Conservation (phyloP, 306 rosid species). For the Quercus bicolor region DNA sequence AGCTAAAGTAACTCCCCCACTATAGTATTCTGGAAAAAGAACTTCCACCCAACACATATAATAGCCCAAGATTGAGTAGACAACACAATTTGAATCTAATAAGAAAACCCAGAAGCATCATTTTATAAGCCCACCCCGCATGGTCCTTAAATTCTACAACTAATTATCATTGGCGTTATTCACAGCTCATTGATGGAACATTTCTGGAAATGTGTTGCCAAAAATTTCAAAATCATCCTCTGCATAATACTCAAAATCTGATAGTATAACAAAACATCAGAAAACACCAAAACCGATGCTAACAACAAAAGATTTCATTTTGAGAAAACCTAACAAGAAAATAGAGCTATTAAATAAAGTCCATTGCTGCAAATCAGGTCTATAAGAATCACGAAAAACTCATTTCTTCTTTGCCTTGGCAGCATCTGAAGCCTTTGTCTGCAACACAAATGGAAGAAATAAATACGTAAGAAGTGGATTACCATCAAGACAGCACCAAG, state of each 20-base stretch:
- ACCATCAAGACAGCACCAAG: not conserved
- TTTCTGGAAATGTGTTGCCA: constrained; percentile 5
- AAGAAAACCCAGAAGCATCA: not conserved
- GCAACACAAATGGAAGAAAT: constrained; percentile 19
- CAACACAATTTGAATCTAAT: not conserved
- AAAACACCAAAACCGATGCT: constrained; percentile 25
- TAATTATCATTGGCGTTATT: not conserved
- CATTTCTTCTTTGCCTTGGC: constrained; percentile 89
- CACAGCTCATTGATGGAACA: not conserved
- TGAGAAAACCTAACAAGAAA: constrained; percentile 21
- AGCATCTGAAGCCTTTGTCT: constrained; percentile 95
- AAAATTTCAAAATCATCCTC: constrained; percentile 30
- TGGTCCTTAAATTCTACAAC: not conserved
- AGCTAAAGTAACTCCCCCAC: too few species aligned
- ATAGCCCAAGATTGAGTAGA: too few species aligned
- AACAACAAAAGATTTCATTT: constrained; percentile 20
- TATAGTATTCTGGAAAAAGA: too few species aligned
- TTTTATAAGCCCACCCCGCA: not conserved
- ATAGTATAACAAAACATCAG: constrained; percentile 10
- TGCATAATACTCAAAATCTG: constrained; percentile 23
- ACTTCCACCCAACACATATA: too few species aligned
- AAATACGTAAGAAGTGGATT: not conserved
- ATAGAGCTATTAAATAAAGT: constrained; percentile 20
- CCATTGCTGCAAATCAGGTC: constrained; percentile 15
- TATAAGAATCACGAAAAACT: constrained; percentile 14